Percentiles rank a stretch among this genome's conserved stretches.
These are phyloP conservation scores for Gossypium thurberi DNA, from an alignment of 345 rosid genomes.

Conservation along the genomic window DNA sequence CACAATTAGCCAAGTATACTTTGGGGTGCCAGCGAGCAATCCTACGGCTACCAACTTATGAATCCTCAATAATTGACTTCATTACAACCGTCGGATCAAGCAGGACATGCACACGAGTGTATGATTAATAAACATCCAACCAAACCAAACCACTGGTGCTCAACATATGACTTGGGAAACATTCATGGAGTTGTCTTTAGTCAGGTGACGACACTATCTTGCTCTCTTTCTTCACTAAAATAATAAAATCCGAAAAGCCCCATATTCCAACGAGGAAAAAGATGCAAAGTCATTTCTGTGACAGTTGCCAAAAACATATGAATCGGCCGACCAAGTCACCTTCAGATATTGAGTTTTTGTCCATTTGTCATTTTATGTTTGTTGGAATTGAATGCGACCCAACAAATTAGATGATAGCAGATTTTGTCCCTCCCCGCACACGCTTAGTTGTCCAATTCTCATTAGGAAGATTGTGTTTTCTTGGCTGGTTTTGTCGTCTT, in stretches of 20 bases:
- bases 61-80: neutral
- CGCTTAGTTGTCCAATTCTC: neutral
- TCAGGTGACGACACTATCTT: constrained; percentile 1
- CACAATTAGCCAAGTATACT: neutral
- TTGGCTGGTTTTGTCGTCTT: constrained; percentile 1
- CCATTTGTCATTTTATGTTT: neutral
- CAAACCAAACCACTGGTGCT: neutral
- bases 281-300: neutral
- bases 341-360: neutral
- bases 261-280: neutral
- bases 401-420: neutral
- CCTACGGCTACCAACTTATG: neutral
- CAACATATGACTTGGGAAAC: neutral
- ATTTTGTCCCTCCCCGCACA: neutral
- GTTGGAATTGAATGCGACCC: neutral
- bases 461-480: neutral
- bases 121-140: neutral
- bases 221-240: neutral
- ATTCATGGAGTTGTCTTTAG: neutral
- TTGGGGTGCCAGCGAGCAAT: neutral
- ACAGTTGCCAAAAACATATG: neutral
- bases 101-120: neutral
- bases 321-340: constrained; percentile 3
- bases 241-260: neutral
- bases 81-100: neutral